phyloP scores from a whole-genome alignment of 2,329 filamentous ascomycete genomes.

The Grosmannia huntii region DNA sequence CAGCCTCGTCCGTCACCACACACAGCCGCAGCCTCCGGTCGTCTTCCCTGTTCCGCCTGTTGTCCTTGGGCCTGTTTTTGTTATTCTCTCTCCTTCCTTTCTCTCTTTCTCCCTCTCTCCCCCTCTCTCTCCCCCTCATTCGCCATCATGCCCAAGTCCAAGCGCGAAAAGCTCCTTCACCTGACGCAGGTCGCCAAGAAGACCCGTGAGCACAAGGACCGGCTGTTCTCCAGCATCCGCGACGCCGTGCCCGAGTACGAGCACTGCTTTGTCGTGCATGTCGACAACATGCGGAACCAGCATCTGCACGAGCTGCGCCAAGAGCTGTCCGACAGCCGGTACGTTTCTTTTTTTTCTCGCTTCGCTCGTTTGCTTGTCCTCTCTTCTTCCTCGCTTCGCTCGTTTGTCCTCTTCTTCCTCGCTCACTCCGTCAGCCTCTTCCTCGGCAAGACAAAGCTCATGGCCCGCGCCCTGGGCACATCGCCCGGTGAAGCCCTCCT shows the following conservation, averaged over 20 bases:
- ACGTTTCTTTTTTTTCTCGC: not conserved
- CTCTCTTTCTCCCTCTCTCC: no score
- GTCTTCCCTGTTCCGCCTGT: not conserved
- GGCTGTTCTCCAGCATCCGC: conserved; percentile 79
- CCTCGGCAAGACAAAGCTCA: conserved; percentile 99
- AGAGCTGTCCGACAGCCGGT: conserved; percentile 77
- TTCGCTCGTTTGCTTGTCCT: not conserved
- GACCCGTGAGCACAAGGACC: conserved; percentile 79
- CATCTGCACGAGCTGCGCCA: conserved; percentile 84
- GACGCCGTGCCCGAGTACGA: conserved; percentile 74
- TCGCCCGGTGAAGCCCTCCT: conserved; percentile 68
- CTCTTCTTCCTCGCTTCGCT: no score
- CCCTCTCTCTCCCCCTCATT: no score
- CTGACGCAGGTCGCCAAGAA: conserved; percentile 89
- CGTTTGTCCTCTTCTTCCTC: no score
- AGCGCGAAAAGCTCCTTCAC: conserved; percentile 79
- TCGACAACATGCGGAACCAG: conserved; percentile 97
- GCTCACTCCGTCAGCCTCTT: conserved; percentile 52
- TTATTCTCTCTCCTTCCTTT: not conserved
- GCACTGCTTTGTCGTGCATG: conserved; percentile 83
- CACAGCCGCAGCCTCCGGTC: not conserved
- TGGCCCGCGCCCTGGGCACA: conserved; percentile 84
- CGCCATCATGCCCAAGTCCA: conserved; percentile 81
- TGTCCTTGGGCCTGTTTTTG: no score
- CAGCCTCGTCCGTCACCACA: not conserved